A percentile compares a stretch with the other conserved stretches of the same genome.
phyloP scores from a whole-genome alignment of 2,329 filamentous ascomycete genomes.

The Sclerotinia minor region DNA sequence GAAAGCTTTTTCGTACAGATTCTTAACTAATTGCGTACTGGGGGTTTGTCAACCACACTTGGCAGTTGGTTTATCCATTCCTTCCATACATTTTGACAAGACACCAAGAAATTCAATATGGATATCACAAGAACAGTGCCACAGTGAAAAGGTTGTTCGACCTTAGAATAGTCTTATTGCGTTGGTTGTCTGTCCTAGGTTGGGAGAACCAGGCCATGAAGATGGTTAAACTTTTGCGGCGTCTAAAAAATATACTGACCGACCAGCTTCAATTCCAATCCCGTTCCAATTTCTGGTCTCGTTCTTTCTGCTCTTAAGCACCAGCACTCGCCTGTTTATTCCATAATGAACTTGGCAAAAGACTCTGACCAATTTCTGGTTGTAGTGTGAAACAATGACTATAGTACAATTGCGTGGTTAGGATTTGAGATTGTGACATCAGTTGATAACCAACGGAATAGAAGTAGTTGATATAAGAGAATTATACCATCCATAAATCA shows the following conservation, averaged over 20 bases:
- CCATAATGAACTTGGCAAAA: background rate
- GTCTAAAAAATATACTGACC: background rate
- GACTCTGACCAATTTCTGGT: background rate
- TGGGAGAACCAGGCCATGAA: background rate
- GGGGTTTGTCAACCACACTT: background rate
- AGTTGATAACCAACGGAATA: background rate
- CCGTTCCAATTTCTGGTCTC: background rate
- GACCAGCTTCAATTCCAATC: background rate
- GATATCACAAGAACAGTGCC: background rate
- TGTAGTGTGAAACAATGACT: too few species aligned
- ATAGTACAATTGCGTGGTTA: background rate
- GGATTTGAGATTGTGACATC: background rate
- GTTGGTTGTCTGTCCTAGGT: background rate
- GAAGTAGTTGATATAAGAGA: background rate
- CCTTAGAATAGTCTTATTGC: background rate
- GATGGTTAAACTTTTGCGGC: background rate
- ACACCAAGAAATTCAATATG: background rate
- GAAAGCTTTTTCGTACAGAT: background rate
- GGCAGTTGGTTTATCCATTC: background rate
- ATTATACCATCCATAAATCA: background rate
- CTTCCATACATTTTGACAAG: background rate
- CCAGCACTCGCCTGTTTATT: too few species aligned
- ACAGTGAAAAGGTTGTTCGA: background rate
- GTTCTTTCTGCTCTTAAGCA: background rate
- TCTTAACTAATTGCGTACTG: background rate